A percentile compares a stretch with the other conserved stretches of the same genome.
Conservation (phyloP, 176 grass and related monocot species). For the Neostapfia colusana region DNA sequence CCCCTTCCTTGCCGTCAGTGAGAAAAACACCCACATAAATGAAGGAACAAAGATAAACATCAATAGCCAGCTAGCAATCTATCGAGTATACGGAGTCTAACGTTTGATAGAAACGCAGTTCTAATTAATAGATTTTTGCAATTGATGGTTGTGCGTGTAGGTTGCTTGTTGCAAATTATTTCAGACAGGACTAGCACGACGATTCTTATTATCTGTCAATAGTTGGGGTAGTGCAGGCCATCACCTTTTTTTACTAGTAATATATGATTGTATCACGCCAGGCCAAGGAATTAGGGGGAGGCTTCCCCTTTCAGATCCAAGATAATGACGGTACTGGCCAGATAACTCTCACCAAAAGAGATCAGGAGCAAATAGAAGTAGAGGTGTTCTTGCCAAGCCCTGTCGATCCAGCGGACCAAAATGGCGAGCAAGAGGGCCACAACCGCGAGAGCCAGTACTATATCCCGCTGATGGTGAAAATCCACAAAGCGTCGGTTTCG, state of each 20-base stretch:
- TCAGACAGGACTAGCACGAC: background rate
- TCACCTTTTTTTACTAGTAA: background rate
- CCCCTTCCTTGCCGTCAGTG: background rate
- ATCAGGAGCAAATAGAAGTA: slow-evolving; percentile 33
- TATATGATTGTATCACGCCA: slow-evolving; percentile 10
- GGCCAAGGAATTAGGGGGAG: slow-evolving; percentile 37
- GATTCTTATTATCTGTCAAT: background rate
- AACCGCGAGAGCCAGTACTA: slow-evolving; percentile 15
- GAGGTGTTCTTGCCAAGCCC: slow-evolving; percentile 40
- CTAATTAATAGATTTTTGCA: background rate
- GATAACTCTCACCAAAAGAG: slow-evolving; percentile 31
- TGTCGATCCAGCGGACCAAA: background rate
- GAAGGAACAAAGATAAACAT: background rate
- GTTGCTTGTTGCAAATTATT: background rate
- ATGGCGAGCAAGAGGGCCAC: slow-evolving; percentile 2
- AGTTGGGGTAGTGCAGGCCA: background rate
- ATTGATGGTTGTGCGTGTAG: background rate
- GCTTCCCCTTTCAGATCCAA: slow-evolving; percentile 49
- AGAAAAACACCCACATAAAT: background rate
- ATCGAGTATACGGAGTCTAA: background rate
- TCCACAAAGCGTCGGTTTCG: slow-evolving; percentile 24
- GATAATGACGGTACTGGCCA: slow-evolving; percentile 40
- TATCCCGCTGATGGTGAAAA: slow-evolving; percentile 34
- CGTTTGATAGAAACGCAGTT: background rate
- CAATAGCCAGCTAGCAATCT: background rate